Evolutionary conservation across 345 rosid genomes (phyloP).

Genomic region (Rhodomyrtus tomentosa): DNA sequence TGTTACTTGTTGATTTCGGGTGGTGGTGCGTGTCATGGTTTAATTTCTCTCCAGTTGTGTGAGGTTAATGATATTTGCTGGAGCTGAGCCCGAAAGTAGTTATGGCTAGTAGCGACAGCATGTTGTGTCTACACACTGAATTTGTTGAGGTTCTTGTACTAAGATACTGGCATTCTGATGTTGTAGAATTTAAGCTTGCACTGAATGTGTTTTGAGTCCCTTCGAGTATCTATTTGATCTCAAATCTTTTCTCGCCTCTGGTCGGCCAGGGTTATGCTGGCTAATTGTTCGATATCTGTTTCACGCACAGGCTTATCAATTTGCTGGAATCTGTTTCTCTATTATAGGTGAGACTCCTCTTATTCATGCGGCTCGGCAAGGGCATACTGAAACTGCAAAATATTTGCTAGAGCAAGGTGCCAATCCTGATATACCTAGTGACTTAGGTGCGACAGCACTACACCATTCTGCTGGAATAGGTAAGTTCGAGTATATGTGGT

Average conservation of each 20-base stretch:
- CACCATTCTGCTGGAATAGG: constrained; percentile 92
- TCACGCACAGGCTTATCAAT: neutral
- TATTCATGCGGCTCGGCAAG: constrained; percentile 88
- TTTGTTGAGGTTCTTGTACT: neutral
- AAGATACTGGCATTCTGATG: neutral
- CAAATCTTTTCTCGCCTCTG: neutral
- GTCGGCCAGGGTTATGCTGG: neutral
- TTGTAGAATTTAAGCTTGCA: neutral
- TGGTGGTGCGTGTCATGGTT: neutral
- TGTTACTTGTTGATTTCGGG: neutral
- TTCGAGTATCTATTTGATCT: neutral
- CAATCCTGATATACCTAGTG: constrained; percentile 56
- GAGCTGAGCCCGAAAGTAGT: neutral
- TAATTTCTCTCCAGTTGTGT: neutral
- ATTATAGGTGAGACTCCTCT: constrained; percentile 84
- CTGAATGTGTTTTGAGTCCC: neutral
- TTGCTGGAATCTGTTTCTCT: neutral
- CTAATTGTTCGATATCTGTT: neutral
- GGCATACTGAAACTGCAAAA: constrained; percentile 59
- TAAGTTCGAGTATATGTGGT: constrained; percentile 1
- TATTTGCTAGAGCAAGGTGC: constrained; percentile 82
- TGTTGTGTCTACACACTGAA: neutral
- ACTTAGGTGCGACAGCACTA: constrained; percentile 75
- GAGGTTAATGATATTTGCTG: neutral
- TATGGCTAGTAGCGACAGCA: neutral